Evolutionary conservation across 2,329 filamentous ascomycete genomes (phyloP).

Genomic region (Chaetomiaceae sp.): DNA sequence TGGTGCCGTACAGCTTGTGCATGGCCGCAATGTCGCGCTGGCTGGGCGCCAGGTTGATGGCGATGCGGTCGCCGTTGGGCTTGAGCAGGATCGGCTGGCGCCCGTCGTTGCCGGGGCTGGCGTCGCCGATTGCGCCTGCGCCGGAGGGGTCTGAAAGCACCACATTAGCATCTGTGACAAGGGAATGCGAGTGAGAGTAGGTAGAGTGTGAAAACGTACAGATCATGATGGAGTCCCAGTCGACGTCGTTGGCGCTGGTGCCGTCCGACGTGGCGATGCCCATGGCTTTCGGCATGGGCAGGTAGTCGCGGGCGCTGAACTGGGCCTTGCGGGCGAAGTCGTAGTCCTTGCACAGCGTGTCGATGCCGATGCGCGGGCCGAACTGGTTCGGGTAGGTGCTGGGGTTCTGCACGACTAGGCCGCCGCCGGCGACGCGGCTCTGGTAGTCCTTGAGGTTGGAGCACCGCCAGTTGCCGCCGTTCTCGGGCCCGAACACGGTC

Average conservation of each 20-base stretch:
- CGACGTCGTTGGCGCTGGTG: not conserved
- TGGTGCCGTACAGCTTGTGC: slow-evolving; percentile 3
- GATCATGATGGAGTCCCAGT: slow-evolving; percentile 7
- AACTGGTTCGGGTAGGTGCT: not conserved
- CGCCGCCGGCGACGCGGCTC: not conserved
- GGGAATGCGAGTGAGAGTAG: too few relatives aligned
- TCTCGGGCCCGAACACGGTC: slow-evolving; percentile 1
- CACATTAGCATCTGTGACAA: not conserved
- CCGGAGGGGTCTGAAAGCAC: not conserved
- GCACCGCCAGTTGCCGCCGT: slow-evolving; percentile 1
- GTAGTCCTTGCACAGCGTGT: slow-evolving; percentile 1
- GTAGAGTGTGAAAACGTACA: not conserved
- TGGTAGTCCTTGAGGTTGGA: slow-evolving; percentile 1
- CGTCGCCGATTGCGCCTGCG: not conserved
- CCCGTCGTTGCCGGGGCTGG: slow-evolving; percentile 2
- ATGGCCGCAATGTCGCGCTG: slow-evolving; percentile 2
- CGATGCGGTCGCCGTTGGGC: not conserved
- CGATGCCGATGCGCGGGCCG: not conserved
- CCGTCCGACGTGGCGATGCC: not conserved
- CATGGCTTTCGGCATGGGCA: slow-evolving; percentile 2
- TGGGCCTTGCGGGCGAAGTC: not conserved
- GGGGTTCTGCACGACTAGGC: slow-evolving; percentile 1
- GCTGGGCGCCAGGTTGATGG: not conserved
- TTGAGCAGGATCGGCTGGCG: not conserved
- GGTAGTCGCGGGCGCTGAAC: slow-evolving; percentile 2